Conservation (phyloP, 768 basidiomycete species). For the Leccinum barrowsii region DNA sequence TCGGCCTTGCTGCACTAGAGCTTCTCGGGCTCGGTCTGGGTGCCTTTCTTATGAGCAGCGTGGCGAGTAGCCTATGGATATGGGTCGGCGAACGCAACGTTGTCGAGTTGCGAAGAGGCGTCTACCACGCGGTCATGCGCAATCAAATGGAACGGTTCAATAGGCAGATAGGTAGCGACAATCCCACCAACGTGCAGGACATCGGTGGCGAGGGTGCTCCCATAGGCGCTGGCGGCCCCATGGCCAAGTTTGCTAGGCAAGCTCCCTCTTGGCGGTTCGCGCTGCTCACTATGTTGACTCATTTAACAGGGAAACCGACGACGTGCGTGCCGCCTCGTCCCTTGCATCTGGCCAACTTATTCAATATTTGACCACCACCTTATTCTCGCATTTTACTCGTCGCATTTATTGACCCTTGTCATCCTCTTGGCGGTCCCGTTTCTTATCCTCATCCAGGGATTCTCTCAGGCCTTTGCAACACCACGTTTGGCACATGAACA, state of each 20-base stretch:
- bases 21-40: slow-evolving; percentile 64
- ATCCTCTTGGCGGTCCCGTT: slow-evolving; percentile 87
- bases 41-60: slow-evolving; percentile 66
- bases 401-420: slow-evolving; percentile 29
- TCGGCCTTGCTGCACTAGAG: slow-evolving; percentile 61
- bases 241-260: too few relatives aligned
- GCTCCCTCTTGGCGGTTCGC: too few relatives aligned
- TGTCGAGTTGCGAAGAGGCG: slow-evolving; percentile 57
- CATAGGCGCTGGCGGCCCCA: too few relatives aligned
- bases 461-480: slow-evolving; percentile 66
- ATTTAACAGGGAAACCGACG: too few relatives aligned
- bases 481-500: slow-evolving; percentile 39
- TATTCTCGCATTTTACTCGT: too few relatives aligned
- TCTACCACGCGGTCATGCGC: slow-evolving; percentile 62
- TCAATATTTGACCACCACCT: too few relatives aligned
- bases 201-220: slow-evolving; percentile 39
- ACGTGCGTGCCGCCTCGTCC: too few relatives aligned
- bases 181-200: slow-evolving; percentile 36
- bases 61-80: slow-evolving; percentile 77
- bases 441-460: slow-evolving; percentile 68
- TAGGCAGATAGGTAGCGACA: slow-evolving; percentile 61
- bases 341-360: too few relatives aligned
- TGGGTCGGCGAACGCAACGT: slow-evolving; percentile 75
- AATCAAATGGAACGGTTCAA: slow-evolving; percentile 94
- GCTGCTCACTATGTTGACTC: too few relatives aligned